A percentile compares a stretch with the other conserved stretches of the same genome.
phyloP scores from a whole-genome alignment of 139 green algal species.

The Desmodesmus armatus region DNA sequence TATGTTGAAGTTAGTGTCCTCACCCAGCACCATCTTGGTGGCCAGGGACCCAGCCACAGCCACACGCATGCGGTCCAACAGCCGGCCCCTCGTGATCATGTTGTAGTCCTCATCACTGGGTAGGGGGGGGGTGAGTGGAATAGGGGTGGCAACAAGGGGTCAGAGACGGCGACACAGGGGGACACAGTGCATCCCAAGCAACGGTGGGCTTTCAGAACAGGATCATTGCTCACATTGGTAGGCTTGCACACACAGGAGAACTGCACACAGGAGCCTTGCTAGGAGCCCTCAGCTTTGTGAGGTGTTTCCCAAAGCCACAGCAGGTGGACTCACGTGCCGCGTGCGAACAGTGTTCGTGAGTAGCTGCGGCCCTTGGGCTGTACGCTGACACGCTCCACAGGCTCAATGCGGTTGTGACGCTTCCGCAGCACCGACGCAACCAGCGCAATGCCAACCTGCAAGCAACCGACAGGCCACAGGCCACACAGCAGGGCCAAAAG shows the following conservation, averaged over 20 bases:
- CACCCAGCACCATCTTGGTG: constrained; percentile 75
- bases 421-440: constrained; percentile 77
- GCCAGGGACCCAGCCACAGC: constrained; percentile 58
- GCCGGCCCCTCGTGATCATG: constrained; percentile 76
- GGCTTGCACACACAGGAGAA: too few relatives aligned
- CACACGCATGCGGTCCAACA: constrained; percentile 81
- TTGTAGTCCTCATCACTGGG: constrained; percentile 83
- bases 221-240: too few relatives aligned
- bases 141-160: neutral
- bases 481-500: neutral
- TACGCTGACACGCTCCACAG: constrained; percentile 83
- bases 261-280: too few relatives aligned
- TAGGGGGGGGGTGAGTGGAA: neutral
- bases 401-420: constrained; percentile 64
- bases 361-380: constrained; percentile 70
- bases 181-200: too few relatives aligned
- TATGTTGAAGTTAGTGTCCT: constrained; percentile 64
- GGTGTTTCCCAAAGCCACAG: too few relatives aligned
- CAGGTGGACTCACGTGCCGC: constrained; percentile 49
- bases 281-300: too few relatives aligned
- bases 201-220: too few relatives aligned
- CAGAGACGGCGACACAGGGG: too few relatives aligned
- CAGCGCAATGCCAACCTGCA: constrained; percentile 70
- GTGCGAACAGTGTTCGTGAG: constrained; percentile 78
- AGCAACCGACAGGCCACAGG: neutral